These are phyloP conservation scores for Naematelia aurantialba DNA, from an alignment of 768 basidiomycete genomes.

Conservation along the genomic window DNA sequence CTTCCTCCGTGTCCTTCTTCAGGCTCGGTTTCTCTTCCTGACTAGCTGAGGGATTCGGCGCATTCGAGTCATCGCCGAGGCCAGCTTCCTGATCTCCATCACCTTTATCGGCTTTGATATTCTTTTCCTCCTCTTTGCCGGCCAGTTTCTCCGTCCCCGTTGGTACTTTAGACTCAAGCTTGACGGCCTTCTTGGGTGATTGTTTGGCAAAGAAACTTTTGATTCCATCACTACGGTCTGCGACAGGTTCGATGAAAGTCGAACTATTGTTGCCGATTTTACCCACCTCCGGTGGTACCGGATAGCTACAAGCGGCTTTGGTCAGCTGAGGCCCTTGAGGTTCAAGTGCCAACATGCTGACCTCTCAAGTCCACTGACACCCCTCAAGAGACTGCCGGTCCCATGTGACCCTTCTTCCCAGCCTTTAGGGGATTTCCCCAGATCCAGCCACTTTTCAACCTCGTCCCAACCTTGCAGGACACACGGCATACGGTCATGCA, in stretches of 20 bases:
- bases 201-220: conserved; percentile 51
- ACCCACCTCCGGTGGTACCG: conserved; percentile 83
- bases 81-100: conserved; percentile 27
- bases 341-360: too few relatives aligned
- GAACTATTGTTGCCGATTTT: conserved; percentile 81
- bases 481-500: conserved; percentile 81
- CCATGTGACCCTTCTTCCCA: conserved; percentile 58
- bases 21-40: conserved; percentile 9
- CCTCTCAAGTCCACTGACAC: conserved; percentile 61
- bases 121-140: conserved; percentile 10
- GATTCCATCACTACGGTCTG: conserved; percentile 75
- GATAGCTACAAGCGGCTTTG: conserved; percentile 76
- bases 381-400: conserved; percentile 62
- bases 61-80: conserved; percentile 47
- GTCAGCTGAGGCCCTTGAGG: not conserved
- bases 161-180: not conserved
- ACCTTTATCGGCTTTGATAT: conserved; percentile 22
- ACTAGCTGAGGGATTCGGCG: conserved; percentile 25
- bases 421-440: conserved; percentile 64
- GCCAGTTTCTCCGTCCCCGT: not conserved
- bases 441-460: conserved; percentile 74
- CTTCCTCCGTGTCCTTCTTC: not conserved
- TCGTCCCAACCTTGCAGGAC: conserved; percentile 65
- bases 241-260: conserved; percentile 74
- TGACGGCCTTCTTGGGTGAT: not conserved